Percentiles rank a stretch among this genome's conserved stretches.
These are phyloP conservation scores for Schizophyllum commune DNA, from an alignment of 1,284 basidiomycete genomes.

Conservation along the genomic window DNA sequence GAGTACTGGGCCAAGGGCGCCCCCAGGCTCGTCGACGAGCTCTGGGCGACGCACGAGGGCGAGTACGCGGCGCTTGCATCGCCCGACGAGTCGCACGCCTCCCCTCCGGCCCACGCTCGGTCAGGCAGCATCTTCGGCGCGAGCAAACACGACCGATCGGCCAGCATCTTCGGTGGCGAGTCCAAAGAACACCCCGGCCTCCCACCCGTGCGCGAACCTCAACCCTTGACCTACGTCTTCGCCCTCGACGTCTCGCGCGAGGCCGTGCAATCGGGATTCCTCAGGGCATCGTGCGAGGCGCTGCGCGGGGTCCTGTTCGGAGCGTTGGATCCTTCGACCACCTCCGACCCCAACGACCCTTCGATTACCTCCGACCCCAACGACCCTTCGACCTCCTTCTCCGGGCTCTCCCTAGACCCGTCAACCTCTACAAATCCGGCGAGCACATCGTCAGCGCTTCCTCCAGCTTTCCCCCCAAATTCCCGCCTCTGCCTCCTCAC, in stretches of 20 bases:
- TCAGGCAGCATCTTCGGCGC: no score
- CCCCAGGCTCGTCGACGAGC: neutral
- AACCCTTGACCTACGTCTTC: constrained; percentile 78
- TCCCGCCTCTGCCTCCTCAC: constrained; percentile 75
- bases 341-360: no score
- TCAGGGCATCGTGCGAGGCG: constrained; percentile 62
- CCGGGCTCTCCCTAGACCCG: no score
- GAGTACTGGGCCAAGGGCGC: constrained; percentile 71
- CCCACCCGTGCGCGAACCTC: constrained; percentile 47
- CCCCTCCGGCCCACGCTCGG: constrained; percentile 36
- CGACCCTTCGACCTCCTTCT: no score
- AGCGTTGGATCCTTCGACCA: no score
- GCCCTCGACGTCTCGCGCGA: constrained; percentile 81
- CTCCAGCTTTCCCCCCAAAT: constrained; percentile 40
- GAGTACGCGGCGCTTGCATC: no score
- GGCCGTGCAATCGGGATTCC: constrained; percentile 66
- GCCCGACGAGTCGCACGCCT: constrained; percentile 46
- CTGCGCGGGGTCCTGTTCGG: constrained; percentile 69
- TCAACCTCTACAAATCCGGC: no score
- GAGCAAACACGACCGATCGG: no score
- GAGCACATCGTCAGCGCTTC: no score
- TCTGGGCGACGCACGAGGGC: neutral
- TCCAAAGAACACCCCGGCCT: constrained; percentile 28
- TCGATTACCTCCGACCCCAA: no score
- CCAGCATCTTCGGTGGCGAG: no score